Base-by-base conservation (phyloP, 257 asterid genomes). In the Solanum megistacrolobum region DNA sequence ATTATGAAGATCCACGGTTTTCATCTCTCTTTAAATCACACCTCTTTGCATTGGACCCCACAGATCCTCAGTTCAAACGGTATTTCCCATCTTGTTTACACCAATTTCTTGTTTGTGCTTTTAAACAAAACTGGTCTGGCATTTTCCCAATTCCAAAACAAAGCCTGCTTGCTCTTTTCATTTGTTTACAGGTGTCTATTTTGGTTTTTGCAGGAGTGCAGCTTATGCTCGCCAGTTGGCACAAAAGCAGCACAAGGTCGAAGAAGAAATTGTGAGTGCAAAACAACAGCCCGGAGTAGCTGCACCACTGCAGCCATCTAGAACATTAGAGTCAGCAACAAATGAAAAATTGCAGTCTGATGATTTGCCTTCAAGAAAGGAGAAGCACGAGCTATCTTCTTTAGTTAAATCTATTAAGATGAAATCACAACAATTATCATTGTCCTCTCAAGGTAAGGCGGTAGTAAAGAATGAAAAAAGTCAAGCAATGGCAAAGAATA, bases 21-120 rank as follows among this genome's bases (percentile, higher is more conserved):
- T 91, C 96, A 18, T 87, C 93, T 58, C 62, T 94, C 39, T 92
- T 92, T 88, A 94, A 91, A 71, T 92, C 94, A 16, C 93, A 98
- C 4, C 91, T 74, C 88, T 97, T 90, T 86, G 98, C 98, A 66
- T 87, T 93, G 93, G 99, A 97, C 92, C 99, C 99, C 52, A 96
- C 99, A 9, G 99, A 97, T 89, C 99, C 98, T 85, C 97, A 96
- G 71, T 97, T 93, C 91, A 96, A 97, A 93, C 94, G 99, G 99
- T 97, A 92, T 83, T 31, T 76, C 38, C 66, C 21, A 6, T 83
- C 72, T 36, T 43, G 32, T 34, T 85, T 68, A 5, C 39, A n/a
- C 25, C 41, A 68, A 43, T 25, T 83, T 36, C 10, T 72, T 14
- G 14, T 35, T 78, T 31, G 31, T 82, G 86, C 65, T 18, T 48